Conservation (phyloP, 2,329 filamentous ascomycete genomes). For the Cladophialophora yegresii region DNA sequence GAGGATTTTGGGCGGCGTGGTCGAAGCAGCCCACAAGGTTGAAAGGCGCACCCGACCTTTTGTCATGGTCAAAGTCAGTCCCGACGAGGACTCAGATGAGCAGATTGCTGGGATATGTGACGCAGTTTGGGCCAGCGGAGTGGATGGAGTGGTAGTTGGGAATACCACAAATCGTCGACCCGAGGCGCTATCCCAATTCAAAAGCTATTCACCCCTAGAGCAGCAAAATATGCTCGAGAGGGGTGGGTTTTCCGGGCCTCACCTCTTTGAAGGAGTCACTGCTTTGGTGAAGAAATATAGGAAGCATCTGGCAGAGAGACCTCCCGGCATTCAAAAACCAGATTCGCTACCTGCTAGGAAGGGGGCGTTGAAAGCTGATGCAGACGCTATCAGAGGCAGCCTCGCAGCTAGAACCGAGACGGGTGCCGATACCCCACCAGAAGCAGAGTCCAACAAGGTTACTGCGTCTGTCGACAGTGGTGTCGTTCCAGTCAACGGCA, state of each 20-base stretch:
- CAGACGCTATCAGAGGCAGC: slow-evolving; percentile 25
- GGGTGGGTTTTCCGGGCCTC: slow-evolving; percentile 88
- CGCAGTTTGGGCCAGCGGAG: slow-evolving; percentile 78
- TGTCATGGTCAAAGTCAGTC: slow-evolving; percentile 98
- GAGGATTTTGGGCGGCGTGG: slow-evolving; percentile 76
- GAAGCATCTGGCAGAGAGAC: slow-evolving; percentile 59
- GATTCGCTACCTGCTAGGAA: background rate
- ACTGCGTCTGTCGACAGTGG: slow-evolving; percentile 27
- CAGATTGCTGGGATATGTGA: slow-evolving; percentile 88
- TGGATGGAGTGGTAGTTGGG: slow-evolving; percentile 93
- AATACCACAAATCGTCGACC: slow-evolving; percentile 90
- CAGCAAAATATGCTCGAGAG: slow-evolving; percentile 69
- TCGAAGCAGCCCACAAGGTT: slow-evolving; percentile 70
- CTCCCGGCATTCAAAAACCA: slow-evolving; percentile 12
- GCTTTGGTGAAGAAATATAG: slow-evolving; percentile 79
- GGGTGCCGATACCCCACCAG: background rate
- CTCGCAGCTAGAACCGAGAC: slow-evolving; percentile 10
- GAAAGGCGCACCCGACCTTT: slow-evolving; percentile 71
- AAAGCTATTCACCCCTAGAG: slow-evolving; percentile 67
- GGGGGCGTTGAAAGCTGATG: slow-evolving; percentile 25
- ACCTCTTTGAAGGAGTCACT: slow-evolving; percentile 79
- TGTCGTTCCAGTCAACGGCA: slow-evolving; percentile 15
- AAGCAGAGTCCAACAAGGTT: slow-evolving; percentile 8
- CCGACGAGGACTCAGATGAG: slow-evolving; percentile 82
- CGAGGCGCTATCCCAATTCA: slow-evolving; percentile 67